Evolutionary conservation across 768 basidiomycete species (phyloP), one percentile per base, ranked within the genome.

Genomic region (Hydnum rufescens): DNA sequence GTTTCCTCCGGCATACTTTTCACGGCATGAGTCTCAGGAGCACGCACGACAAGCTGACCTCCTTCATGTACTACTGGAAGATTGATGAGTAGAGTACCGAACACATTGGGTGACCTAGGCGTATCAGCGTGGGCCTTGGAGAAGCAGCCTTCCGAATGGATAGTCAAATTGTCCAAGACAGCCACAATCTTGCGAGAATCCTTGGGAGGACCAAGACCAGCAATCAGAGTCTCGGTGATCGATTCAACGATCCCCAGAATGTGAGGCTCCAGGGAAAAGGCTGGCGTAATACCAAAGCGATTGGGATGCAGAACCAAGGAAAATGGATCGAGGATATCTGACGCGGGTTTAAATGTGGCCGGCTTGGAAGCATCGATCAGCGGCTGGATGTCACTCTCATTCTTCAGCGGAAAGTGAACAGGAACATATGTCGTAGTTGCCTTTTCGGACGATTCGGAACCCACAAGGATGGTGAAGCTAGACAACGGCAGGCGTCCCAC

Each of bases 11-110:
- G 26, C 1, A 22, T 22, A 32, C 29, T 18, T 23, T 4, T 13
- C 18, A 13, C 28, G 36, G 28, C 28, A 4, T 44, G 51, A 31
- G 67, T 62, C 6, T n/a, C n/a, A n/a, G 64, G 65, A 0, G 34
- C 34, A 39, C 19, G 19, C 8, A 77, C 61, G 2, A 64, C 49
- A 16, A 73, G 64, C 16, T 61, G 58, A 16, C 51, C 51, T 4
- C 26, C 32, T 39, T 43, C 32, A 47, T 47, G 44, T 6, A 6
- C 6, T 13, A 26, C 25, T 8, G 44, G 44, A 26, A 47, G 44
- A 8, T 13, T 26, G 6, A 47, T 47, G 8, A 47, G 6, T 13
- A 47, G 44, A 8, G 44, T 13, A 26, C 44, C 44, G 28, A 47
- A 47, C 44, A 47, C 28, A 8, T 47, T 47, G 13, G 8, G 16